Conservation (phyloP, 805 yeast species). For the Spencermartinsiella europaea region DNA sequence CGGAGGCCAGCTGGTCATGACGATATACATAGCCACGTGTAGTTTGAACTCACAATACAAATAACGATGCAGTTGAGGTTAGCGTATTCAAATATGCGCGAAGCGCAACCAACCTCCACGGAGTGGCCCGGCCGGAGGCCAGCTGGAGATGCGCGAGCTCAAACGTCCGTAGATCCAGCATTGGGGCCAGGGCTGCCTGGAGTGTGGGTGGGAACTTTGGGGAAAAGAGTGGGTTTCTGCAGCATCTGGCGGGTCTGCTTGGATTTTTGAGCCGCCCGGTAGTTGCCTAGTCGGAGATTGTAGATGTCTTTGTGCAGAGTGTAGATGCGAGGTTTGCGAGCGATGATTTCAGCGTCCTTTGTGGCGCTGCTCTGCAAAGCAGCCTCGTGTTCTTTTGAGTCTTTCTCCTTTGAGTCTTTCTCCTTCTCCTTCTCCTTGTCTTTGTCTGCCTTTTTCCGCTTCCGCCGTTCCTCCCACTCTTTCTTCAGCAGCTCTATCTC, state of each 20-base stretch:
- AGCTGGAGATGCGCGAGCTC: too few relatives aligned
- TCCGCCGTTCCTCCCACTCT: slow-evolving; percentile 29
- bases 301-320: slow-evolving; percentile 40
- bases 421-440: slow-evolving; percentile 13
- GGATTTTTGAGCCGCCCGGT: slow-evolving; percentile 27
- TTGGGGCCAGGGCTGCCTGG: too few relatives aligned
- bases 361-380: slow-evolving; percentile 16
- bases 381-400: slow-evolving; percentile 16
- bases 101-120: too few relatives aligned
- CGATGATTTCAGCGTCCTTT: slow-evolving; percentile 24
- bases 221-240: slow-evolving; percentile 30
- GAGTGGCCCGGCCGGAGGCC: too few relatives aligned
- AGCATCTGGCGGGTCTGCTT: slow-evolving; percentile 29
- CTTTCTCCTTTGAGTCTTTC: slow-evolving; percentile 14
- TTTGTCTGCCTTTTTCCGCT: slow-evolving; percentile 19
- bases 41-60: too few relatives aligned
- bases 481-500: slow-evolving; percentile 32
- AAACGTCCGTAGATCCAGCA: too few relatives aligned
- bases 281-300: slow-evolving; percentile 34
- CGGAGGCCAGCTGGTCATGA: too few relatives aligned
- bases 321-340: slow-evolving; percentile 37
- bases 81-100: too few relatives aligned
- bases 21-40: too few relatives aligned
- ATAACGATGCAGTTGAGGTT: too few relatives aligned
- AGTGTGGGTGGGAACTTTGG: slow-evolving; percentile 30